Evolutionary conservation across 2,329 filamentous ascomycete species (phyloP).

Genomic region (Diaporthe humulicola): DNA sequence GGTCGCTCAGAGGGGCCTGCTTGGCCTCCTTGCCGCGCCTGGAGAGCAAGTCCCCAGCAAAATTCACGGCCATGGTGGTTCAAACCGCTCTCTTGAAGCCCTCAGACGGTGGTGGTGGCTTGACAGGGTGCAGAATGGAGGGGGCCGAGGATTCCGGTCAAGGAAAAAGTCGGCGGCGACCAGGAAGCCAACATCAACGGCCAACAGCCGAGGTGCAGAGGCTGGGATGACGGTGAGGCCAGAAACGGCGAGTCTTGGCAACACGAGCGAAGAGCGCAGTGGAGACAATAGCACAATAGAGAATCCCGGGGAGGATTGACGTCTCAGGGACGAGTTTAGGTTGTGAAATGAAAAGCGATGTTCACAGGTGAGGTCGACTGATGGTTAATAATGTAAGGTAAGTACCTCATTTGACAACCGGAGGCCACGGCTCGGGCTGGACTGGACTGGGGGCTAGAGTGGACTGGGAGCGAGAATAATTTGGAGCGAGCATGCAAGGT

Average conservation of each 20-base stretch:
- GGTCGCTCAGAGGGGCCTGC: neutral
- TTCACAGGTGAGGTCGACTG: neutral
- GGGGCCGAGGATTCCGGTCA: conserved; percentile 34
- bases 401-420: conserved; percentile 19
- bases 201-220: conserved; percentile 16
- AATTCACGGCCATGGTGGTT: conserved; percentile 8
- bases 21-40: neutral
- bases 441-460: neutral
- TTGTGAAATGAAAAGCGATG: neutral
- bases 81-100: neutral
- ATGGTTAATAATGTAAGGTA: conserved; percentile 3
- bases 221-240: conserved; percentile 27
- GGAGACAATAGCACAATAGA: neutral
- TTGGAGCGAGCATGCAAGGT: conserved; percentile 1
- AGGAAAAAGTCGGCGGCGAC: conserved; percentile 12
- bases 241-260: neutral
- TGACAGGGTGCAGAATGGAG: neutral
- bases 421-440: conserved; percentile 25
- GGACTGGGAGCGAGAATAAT: neutral
- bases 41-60: neutral
- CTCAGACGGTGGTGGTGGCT: conserved; percentile 1
- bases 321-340: neutral
- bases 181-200: conserved; percentile 11
- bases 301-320: neutral
- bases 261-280: neutral